Evolutionary conservation across 106 monocot genomes (phyloP).

Genomic region (Dendrobium huoshanense): DNA sequence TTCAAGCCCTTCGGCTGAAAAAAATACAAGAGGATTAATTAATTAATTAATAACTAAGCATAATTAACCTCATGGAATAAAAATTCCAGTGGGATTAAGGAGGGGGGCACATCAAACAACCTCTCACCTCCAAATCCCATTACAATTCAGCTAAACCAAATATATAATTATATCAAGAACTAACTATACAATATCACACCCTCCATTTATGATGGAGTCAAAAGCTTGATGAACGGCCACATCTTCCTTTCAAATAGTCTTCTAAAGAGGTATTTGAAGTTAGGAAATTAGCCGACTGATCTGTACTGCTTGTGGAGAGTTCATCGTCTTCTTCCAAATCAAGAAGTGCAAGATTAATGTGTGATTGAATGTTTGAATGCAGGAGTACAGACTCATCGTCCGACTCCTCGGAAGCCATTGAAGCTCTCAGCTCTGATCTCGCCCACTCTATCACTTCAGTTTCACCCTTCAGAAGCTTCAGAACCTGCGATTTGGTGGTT

Average conservation of each 20-base stretch:
- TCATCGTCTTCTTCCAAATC: conserved; percentile 52
- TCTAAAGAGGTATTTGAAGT: conserved; percentile 53
- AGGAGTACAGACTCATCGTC: conserved; percentile 29
- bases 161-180: not conserved
- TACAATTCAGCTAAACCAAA: not conserved
- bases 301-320: conserved; percentile 41
- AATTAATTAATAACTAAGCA: not conserved
- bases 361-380: conserved; percentile 43
- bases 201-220: not conserved
- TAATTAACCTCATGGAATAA: not conserved
- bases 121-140: not conserved
- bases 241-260: conserved; percentile 55
- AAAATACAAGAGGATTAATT: not conserved
- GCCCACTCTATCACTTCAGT: conserved; percentile 43
- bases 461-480: conserved; percentile 72
- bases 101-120: not conserved
- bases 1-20: not conserved
- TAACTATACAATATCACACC: not conserved
- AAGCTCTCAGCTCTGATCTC: conserved; percentile 25
- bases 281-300: conserved; percentile 27
- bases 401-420: conserved; percentile 25
- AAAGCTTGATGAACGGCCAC: conserved; percentile 55
- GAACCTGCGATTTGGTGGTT: conserved; percentile 25
- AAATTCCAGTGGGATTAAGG: not conserved
- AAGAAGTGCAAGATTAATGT: conserved; percentile 68